Base-by-base conservation (phyloP, 2,329 filamentous ascomycete genomes). In the Trichoderma guizhouense region DNA sequence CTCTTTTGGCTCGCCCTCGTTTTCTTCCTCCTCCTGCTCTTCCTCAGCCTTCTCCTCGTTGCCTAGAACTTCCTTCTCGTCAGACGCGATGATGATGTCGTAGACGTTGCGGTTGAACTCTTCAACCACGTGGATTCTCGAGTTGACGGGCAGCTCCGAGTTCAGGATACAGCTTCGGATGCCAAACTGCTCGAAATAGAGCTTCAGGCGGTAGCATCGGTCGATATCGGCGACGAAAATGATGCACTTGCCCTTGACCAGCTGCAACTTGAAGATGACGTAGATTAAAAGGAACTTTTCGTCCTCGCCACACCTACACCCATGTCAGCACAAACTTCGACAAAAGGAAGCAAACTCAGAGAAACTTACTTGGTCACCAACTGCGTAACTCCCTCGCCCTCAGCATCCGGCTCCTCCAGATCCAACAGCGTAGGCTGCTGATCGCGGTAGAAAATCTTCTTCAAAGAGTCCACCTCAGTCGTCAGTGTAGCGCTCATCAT, bases 71-170 rank as follows among this genome's bases (percentile, higher is more conserved):
- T 97, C 94, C 75, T 93, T 92, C 79, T 97, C 95, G 77, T 99
- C 96, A 0, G 94, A 95, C 1, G 96, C 96, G 77, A 99, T 97
- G 76, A 99, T 95, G 74, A 98, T 98, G 77, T 99, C 95, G 86
- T 99, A 99, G 7, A 98, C 91, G 68, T 93, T 93, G 82, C 93
- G 93, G 84, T 98, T 99, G 83, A 99, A 99, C 80, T 98, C 94
- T 77, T 98, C 93, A 3, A 99, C 95, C 2, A 97, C 94, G 79
- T 99, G 95, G 51, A 98, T 90, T 72, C 96, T 88, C 1, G 93
- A 96, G 78, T 98, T 98, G 75, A 98, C 91, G 0, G 96, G 96
- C 43, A 99, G 83, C 79, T 99, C 95, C 1, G 94, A 96, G 83
- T 99, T 99, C 53, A 99, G 84, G 32, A 98, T 93, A 81, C 93